phyloP scores from a whole-genome alignment of 495 filamentous ascomycete genomes.

The Tuber brumale region DNA sequence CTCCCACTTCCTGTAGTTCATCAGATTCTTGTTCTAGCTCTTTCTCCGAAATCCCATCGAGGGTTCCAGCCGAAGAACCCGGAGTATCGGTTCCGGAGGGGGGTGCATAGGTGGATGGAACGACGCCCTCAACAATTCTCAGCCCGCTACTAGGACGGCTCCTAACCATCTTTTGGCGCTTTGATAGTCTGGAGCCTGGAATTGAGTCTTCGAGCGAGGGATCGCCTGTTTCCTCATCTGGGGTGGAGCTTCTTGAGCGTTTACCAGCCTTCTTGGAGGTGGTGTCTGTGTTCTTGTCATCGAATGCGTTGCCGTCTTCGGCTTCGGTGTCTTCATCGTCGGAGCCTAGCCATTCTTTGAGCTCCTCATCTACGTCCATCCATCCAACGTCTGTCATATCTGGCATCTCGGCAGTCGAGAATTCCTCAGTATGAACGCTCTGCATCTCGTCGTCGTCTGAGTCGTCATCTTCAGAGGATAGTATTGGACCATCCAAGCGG shows the following conservation, averaged over 20 bases:
- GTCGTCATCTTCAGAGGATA: constrained; percentile 47
- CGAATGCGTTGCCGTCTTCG: constrained; percentile 5
- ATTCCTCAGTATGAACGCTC: constrained; percentile 41
- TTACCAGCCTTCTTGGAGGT: constrained; percentile 22
- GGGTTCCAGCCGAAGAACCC: not conserved
- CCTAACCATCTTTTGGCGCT: constrained; percentile 34
- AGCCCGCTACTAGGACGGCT: constrained; percentile 28
- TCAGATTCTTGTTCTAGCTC: constrained; percentile 5
- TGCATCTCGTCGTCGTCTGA: constrained; percentile 49
- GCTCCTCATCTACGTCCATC: constrained; percentile 37
- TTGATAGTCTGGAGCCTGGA: constrained; percentile 25
- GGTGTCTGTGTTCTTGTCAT: constrained; percentile 17
- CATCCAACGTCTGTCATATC: constrained; percentile 41
- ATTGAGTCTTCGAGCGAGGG: constrained; percentile 17
- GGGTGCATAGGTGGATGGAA: not conserved
- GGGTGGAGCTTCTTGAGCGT: constrained; percentile 18
- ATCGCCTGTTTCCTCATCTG: constrained; percentile 27
- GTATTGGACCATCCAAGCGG: constrained; percentile 32
- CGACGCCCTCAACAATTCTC: constrained; percentile 13
- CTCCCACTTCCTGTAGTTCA: constrained; percentile 10
- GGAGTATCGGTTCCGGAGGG: not conserved
- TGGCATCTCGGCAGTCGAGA: constrained; percentile 34
- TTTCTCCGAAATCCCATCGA: constrained; percentile 1
- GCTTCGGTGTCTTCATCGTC: constrained; percentile 31
- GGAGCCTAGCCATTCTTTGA: constrained; percentile 34